Base-by-base conservation (phyloP, 331 rosid genomes). In the Acacia pycnantha region DNA sequence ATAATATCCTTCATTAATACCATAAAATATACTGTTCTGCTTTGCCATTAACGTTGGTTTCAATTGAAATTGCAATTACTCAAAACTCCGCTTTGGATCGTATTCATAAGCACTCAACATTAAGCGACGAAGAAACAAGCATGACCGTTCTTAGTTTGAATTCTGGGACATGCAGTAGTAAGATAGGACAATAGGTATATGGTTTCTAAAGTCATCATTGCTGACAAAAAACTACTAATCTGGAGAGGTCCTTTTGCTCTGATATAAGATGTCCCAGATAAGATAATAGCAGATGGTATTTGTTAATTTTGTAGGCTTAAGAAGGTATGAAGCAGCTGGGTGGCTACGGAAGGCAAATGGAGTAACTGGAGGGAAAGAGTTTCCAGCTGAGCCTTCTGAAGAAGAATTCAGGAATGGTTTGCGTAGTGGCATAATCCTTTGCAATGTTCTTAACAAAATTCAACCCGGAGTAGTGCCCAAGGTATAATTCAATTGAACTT, bases 351-450 rank as follows among this genome's bases (percentile, higher is more conserved):
- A 85, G 79, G 89, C 65, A 19, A 90, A 86, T 62, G 98, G 97
- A 76, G 88, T 84, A 9, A 90, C 89, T 41, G 92, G 90, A 8
- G 97, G n/a, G 77, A 96, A 91, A 84, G 99, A 93, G 44, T 79
- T 96, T 69, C 88, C 97, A 11, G 89, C 88, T 19, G 97, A 92
- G 86, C 98, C 99, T 79, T 89, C 97, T 21, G 99, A 96, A 90
- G 97, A 92, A 80, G 97, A 92, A 59, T 92, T 96, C 72, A 90
- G 94, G 83, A 84, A 88, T 41, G 97, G 90, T 70, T 85, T 96
- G 88, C 92, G 97, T 33, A 94, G 95, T 76, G 99, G 99, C 61
- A 91, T 94, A 65, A 83, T 96, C 80, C 97, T 96, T 74, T 96
- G 99, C 88, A 88, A 70, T 86, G 98, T 81, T 80, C 85, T 96